Base-by-base conservation (phyloP, 2,329 filamentous ascomycete genomes). In the Blastomyces gilchristii region DNA sequence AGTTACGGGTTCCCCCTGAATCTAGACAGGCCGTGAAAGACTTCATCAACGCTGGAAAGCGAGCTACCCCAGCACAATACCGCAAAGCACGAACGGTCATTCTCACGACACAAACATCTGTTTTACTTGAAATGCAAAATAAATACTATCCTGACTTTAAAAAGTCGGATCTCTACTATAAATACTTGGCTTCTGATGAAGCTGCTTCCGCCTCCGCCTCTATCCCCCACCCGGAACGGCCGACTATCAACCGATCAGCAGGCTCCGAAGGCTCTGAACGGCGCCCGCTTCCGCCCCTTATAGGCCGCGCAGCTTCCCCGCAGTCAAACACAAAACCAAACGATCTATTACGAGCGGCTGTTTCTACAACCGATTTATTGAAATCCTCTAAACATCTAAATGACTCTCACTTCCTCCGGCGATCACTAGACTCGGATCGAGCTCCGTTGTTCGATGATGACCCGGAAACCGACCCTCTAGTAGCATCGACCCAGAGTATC, bases 91-190 rank as follows among this genome's bases (percentile, higher is more conserved):
- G 94, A 47, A 87, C 87, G 45, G 88, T 91, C 43, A 87, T 99
- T 31, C 74, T 99, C 49, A 85, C 84, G 65, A 87, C 90, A 0
- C 94, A 99, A 73, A 93, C 90, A 22, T 82, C 85, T 1, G 88
- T 92, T 0, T 82, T 97, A 63, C 89, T 96, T 65, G 87, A 89
- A 69, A 90, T 99, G 85, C 87, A 91, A 70, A 85, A 85, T 28
- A 85, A 83, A 16, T 85, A 96, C 71, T 94, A 94, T 67, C 86
- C 88, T 22, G 85, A 84, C 25, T 99, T 99, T 79, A 96, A 92
- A 71, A 89, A 87, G 68, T 96, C 94, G 0, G 94, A 97, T 71
- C 76, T 99, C 0, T 99, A 91, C 73, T 97, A 94, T 80, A 99
- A 99, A 74, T 97, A 92, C 72, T 81, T 99, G 0, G 91, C 93